These are phyloP conservation scores for Gliomastix tumulicola DNA, from an alignment of 2,329 filamentous ascomycete species.

Conservation along the genomic window DNA sequence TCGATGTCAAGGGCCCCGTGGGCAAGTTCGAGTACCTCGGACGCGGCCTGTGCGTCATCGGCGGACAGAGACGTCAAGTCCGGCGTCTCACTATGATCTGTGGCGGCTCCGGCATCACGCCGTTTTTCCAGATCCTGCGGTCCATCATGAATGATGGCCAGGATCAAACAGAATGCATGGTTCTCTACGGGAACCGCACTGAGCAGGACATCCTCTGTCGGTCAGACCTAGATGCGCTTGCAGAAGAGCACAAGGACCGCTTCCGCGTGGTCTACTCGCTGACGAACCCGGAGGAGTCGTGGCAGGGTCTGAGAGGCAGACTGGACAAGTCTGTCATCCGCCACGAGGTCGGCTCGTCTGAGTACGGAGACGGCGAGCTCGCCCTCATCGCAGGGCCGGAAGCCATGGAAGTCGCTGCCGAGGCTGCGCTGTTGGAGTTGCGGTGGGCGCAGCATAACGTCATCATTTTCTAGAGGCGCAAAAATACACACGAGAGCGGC, in stretches of 20 bases:
- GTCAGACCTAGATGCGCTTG: conserved; percentile 62
- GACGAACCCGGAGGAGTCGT: conserved; percentile 53
- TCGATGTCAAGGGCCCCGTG: conserved; percentile 84
- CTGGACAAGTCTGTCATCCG: conserved; percentile 58
- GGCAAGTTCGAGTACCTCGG: conserved; percentile 80
- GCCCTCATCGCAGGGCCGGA: conserved; percentile 76
- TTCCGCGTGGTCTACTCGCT: conserved; percentile 65
- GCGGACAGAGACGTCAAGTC: conserved; percentile 47
- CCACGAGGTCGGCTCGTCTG: conserved; percentile 41
- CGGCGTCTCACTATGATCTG: conserved; percentile 79
- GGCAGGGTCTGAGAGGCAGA: conserved; percentile 62
- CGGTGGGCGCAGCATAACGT: conserved; percentile 51
- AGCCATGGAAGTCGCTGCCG: conserved; percentile 68
- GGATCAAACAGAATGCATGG: conserved; percentile 61
- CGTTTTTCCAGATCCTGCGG: conserved; percentile 76
- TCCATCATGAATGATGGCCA: conserved; percentile 59
- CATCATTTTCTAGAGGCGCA: conserved; percentile 67
- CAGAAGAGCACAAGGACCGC: conserved; percentile 40
- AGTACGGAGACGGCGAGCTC: conserved; percentile 46
- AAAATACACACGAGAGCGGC: no score
- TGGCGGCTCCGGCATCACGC: conserved; percentile 86
- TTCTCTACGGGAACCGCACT: conserved; percentile 72
- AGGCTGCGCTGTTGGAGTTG: conserved; percentile 39
- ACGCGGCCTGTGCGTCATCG: conserved; percentile 55
- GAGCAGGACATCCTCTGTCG: conserved; percentile 80